Evolutionary conservation across 768 basidiomycete genomes (phyloP), one percentile per base, ranked within the genome.

Genomic region (Auricularia heimuer): DNA sequence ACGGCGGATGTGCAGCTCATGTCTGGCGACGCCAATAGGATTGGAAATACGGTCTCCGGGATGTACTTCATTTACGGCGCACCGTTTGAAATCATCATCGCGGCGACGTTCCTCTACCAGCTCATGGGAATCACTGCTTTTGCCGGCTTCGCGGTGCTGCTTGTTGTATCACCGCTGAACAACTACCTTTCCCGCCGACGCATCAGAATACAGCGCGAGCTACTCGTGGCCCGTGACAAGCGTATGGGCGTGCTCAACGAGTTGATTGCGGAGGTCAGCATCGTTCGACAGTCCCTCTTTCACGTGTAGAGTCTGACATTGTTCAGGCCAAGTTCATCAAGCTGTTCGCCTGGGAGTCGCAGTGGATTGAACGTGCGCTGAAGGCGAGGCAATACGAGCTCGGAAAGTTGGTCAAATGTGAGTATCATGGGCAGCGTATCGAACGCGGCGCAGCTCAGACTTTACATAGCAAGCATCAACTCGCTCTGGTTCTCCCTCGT

Each of bases 301-400:
- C 6, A 18, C 14, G 10, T 11, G 6, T 16, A 18, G 64, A 61
- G 63, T 29, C 29, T 29, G 29, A 29, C 56, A 29, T 18, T 35
- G 29, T 66, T 3, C 56, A 84, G 83, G 77, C 87, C 64, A 88
- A 88, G 73, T 88, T 89, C 71, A 86, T 89, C 78, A 90, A 91
- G 73, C 89, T 91, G 78, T 91, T 91, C 67, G 89, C 89, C 1
- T 91, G 89, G 81, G 88, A 90, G 68, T 81, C 86, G 54, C 81
- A 83, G 12, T 92, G 92, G 91, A 87, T 89, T 51, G 74, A 81
- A 33, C 80, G 85, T 10, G 85, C 81, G 0, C 70, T 85, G 65
- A 85, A 86, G 54, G 83, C 88, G 2, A 79, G 93, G 67, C 80
- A 81, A 51, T 75, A 75, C 56, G 56, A 60, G 29, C 56, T 60